phyloP scores from a whole-genome alignment of 2,329 filamentous ascomycete genomes.

The Fusarium sp. region DNA sequence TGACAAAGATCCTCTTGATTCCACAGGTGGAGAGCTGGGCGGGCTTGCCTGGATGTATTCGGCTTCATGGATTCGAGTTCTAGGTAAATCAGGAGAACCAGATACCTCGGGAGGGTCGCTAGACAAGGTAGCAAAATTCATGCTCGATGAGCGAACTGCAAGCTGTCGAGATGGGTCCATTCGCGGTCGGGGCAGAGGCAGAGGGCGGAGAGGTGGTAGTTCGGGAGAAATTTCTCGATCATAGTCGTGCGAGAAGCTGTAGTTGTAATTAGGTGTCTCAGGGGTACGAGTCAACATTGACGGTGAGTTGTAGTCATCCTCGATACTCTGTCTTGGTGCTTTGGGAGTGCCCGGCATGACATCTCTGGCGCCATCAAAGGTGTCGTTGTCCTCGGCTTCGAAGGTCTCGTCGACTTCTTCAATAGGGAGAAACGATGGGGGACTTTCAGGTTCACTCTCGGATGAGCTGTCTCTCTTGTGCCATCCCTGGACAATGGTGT shows the following conservation, averaged over 20 bases:
- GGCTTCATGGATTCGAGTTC: conserved; percentile 49
- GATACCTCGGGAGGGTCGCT: conserved; percentile 61
- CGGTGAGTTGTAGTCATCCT: conserved; percentile 24
- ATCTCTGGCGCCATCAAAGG: conserved; percentile 40
- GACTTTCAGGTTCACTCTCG: conserved; percentile 30
- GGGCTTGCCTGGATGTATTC: conserved; percentile 58
- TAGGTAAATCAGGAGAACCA: conserved; percentile 55
- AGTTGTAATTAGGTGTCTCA: conserved; percentile 39
- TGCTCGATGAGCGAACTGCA: conserved; percentile 54
- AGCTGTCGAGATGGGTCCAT: conserved; percentile 56
- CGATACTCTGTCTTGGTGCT: conserved; percentile 34
- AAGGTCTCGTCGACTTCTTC: conserved; percentile 36
- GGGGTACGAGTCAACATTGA: conserved; percentile 25
- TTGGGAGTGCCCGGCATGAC: conserved; percentile 16
- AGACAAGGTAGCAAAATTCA: conserved; percentile 54
- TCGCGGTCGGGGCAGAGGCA: conserved; percentile 43
- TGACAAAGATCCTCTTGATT: conserved; percentile 50
- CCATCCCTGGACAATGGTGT: conserved; percentile 41
- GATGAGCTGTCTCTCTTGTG: conserved; percentile 21
- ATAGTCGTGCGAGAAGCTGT: conserved; percentile 34
- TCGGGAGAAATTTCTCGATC: conserved; percentile 51
- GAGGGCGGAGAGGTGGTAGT: conserved; percentile 53
- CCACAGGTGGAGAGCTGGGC: conserved; percentile 62
- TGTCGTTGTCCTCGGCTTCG: conserved; percentile 8
- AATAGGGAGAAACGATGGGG: conserved; percentile 35